These are phyloP conservation scores for Phytopythium litorale DNA, from an alignment of 352 stramenopile species.

Conservation along the genomic window DNA sequence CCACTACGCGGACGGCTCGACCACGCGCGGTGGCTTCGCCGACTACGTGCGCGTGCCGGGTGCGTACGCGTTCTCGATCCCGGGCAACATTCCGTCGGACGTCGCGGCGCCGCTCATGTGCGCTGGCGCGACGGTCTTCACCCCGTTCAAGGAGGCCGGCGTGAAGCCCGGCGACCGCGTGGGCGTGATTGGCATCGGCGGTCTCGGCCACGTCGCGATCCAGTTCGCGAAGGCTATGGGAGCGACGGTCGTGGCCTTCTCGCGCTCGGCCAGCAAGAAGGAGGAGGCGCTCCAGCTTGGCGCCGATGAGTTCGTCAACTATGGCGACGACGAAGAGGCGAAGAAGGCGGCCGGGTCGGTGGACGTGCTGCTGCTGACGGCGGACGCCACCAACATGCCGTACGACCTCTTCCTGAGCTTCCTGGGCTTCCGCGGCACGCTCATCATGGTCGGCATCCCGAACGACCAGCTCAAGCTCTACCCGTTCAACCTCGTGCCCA, in stretches of 20 bases:
- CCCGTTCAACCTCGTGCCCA: conserved; percentile 32
- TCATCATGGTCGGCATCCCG: conserved; percentile 27
- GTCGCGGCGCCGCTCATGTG: not conserved
- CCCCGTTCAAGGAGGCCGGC: not conserved
- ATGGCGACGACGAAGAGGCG: conserved; percentile 4
- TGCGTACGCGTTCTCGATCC: not conserved
- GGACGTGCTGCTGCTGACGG: conserved; percentile 24
- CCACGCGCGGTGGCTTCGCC: conserved; percentile 42
- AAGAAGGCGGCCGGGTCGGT: conserved; percentile 21
- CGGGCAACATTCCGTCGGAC: not conserved
- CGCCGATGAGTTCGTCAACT: conserved; percentile 17
- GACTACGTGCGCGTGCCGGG: not conserved
- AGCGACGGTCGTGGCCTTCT: conserved; percentile 46
- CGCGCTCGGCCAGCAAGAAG: conserved; percentile 12
- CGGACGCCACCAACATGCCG: conserved; percentile 26
- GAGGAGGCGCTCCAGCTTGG: conserved; percentile 16
- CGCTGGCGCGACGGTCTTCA: not conserved
- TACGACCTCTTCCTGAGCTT: conserved; percentile 26
- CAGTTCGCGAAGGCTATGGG: conserved; percentile 66
- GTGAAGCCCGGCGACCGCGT: conserved; percentile 18
- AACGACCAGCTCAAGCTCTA: conserved; percentile 42
- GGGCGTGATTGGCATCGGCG: conserved; percentile 47
- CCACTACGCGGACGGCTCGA: conserved; percentile 25
- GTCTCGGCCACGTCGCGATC: conserved; percentile 61
- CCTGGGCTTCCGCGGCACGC: conserved; percentile 10